Base-by-base conservation (phyloP, 306 rosid genomes). In the Acacia confusa region DNA sequence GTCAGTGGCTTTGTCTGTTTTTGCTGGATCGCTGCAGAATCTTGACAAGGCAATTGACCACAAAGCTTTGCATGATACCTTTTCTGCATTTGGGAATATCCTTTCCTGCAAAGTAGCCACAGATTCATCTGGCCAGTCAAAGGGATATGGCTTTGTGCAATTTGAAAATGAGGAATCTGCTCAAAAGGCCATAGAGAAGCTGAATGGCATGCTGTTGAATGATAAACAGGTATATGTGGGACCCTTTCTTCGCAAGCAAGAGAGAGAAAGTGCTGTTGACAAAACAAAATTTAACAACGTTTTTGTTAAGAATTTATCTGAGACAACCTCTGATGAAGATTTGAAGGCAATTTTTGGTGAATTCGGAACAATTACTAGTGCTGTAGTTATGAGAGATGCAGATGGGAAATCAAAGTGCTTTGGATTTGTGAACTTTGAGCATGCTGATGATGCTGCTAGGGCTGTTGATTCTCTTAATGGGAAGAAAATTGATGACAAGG, bases 241-340 rank as follows among this genome's bases (percentile, higher is more conserved):
- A 36, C 99, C 99, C 78, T 96, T 96, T 86, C 94, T 91, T 74
- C 99, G 98, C 83, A 96, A 96, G 88, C 99, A 93, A 85, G 99
- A 96, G 88, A 88, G 99, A 76, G 99, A 96, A 0, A 65, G 76
- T 85, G 61, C 75, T 19, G 4, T 27, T 68, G 97, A 92, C 72
- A 93, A 89, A 80, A 84, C 83, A 1, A 92, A 81, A 34, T 96
- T 96, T 78, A 91, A 91, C 85, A 93, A 96, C 83, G 98, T 96
- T 70, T 96, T 89, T 88, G 92, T 96, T 0, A 96, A 96, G 91
- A 96, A 96, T 82, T 84, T 93, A 6, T 81, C 97, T 2, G 99
- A 96, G 32, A 82, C 89, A 58, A 92, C 94, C 44, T 86, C 91
- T n/a, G 99, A 96, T 53, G 99, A 96, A 52, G 99, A 96, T 32